These are phyloP conservation scores for Tillandsia fasciculata DNA, from an alignment of 176 grass and related monocot genomes.

Conservation along the genomic window DNA sequence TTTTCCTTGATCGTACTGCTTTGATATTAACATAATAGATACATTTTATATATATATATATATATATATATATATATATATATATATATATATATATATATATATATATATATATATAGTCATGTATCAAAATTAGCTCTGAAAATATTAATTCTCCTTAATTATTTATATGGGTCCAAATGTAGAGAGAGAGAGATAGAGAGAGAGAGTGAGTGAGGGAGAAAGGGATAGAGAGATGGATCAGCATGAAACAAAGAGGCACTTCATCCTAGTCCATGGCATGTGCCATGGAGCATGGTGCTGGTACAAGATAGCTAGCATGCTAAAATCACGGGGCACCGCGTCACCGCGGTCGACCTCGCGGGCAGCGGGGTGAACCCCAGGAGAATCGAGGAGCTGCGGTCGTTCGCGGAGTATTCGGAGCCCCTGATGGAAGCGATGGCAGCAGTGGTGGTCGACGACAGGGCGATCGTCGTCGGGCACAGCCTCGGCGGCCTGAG, in stretches of 20 bases:
- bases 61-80: too few relatives aligned
- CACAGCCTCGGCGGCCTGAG: conserved; percentile 43
- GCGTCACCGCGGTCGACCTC: conserved; percentile 39
- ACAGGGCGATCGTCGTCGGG: conserved; percentile 36
- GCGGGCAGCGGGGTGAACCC: conserved; percentile 36
- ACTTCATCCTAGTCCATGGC: conserved; percentile 45
- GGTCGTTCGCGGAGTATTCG: conserved; percentile 48
- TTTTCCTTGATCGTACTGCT: too few relatives aligned
- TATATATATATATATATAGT: too few relatives aligned
- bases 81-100: too few relatives aligned
- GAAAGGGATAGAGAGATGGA: too few relatives aligned
- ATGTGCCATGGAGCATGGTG: conserved; percentile 44
- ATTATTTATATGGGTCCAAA: too few relatives aligned
- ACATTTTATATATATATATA: too few relatives aligned
- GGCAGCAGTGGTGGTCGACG: background rate
- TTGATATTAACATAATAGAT: too few relatives aligned
- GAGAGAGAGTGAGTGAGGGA: too few relatives aligned
- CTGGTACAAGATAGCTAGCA: conserved; percentile 41
- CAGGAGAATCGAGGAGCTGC: conserved; percentile 30
- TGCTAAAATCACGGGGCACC: conserved; percentile 27
- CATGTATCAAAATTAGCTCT: too few relatives aligned
- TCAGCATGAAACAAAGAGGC: conserved; percentile 9
- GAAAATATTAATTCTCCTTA: too few relatives aligned
- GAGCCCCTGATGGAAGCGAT: conserved; percentile 34
- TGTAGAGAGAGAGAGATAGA: too few relatives aligned